Percentiles rank a stretch among this genome's conserved stretches.
These are phyloP conservation scores for Tetrahymena borealis DNA, from an alignment of 73 alveolate species.

Conservation along the genomic window DNA sequence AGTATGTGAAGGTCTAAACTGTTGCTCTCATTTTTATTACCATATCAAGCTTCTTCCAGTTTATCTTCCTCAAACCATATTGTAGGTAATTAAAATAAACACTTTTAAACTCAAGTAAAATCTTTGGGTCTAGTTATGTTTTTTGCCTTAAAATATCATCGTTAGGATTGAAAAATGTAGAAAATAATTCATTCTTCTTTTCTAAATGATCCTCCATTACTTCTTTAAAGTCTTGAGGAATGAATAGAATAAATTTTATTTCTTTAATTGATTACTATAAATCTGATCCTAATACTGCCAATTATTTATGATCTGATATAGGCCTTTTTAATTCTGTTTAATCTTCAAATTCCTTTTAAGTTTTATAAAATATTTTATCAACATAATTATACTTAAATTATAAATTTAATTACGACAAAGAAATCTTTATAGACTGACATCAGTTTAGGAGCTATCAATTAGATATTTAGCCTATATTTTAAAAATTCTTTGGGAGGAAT, in stretches of 20 bases:
- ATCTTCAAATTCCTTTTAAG: not conserved
- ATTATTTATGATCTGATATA: not conserved
- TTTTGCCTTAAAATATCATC: not conserved
- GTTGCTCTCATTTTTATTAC: not conserved
- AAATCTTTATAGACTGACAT: not conserved
- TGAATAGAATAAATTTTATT: not conserved
- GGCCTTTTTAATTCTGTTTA: not conserved
- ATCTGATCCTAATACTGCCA: not conserved
- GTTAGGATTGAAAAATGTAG: not conserved
- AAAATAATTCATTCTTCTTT: not conserved
- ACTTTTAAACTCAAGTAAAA: not conserved
- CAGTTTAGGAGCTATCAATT: conserved; percentile 21
- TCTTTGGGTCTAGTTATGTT: not conserved
- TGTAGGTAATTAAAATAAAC: not conserved
- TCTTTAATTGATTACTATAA: not conserved
- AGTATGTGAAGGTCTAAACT: not conserved
- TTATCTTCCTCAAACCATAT: not conserved
- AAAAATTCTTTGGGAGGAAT: not conserved
- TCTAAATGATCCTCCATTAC: not conserved
- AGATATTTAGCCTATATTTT: not conserved
- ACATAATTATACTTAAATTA: not conserved
- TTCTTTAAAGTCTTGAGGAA: not conserved
- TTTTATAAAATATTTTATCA: not conserved
- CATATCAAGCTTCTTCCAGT: not conserved
- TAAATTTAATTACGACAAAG: not conserved